phyloP scores from a whole-genome alignment of 164 flowering plant genomes.

The Sextonia rubra region DNA sequence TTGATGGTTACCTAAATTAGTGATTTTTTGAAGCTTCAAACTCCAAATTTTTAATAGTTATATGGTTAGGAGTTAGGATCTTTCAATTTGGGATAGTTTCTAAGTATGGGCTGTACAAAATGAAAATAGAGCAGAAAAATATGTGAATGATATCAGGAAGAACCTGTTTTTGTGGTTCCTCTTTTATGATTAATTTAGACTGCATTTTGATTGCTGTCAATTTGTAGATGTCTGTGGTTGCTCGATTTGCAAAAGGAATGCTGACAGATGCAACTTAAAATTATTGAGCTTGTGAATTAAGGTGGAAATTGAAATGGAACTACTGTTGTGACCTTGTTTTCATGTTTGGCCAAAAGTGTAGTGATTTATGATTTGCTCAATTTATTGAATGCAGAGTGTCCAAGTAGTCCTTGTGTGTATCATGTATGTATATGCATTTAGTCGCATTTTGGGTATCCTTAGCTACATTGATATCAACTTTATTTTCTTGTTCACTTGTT shows the following conservation, averaged over 20 bases:
- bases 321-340: neutral
- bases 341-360: neutral
- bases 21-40: no score
- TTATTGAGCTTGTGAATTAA: neutral
- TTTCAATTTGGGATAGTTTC: no score
- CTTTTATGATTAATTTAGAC: neutral
- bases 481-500: neutral
- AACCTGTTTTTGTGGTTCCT: neutral
- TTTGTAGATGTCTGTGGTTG: neutral
- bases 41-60: no score
- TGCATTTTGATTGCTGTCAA: neutral
- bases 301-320: no score
- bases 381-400: no score
- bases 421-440: neutral
- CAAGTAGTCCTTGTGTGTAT: neutral
- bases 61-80: no score
- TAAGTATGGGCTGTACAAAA: no score
- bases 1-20: no score
- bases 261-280: neutral
- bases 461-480: neutral
- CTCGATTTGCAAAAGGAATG: neutral
- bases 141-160: neutral
- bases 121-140: neutral
- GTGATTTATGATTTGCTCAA: neutral
- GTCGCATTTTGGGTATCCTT: neutral